These are phyloP conservation scores for Neurospora pannonica DNA, from an alignment of 495 filamentous ascomycete genomes.

Conservation along the genomic window DNA sequence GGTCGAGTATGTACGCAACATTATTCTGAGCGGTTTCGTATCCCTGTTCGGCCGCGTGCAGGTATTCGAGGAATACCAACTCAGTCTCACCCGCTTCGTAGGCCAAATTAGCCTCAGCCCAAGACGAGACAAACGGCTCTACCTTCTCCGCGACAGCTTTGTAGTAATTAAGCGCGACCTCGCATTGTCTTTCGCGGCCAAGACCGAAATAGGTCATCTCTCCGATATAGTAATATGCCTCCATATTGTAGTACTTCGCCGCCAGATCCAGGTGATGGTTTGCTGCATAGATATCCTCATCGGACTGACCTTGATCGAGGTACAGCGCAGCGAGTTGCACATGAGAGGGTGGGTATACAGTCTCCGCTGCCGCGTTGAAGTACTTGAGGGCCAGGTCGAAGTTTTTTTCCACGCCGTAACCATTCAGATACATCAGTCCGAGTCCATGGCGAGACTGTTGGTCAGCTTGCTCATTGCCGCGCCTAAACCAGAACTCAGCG, in stretches of 20 bases:
- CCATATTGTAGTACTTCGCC: constrained; percentile 76
- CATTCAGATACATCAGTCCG: constrained; percentile 79
- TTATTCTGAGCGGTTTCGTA: constrained; percentile 92
- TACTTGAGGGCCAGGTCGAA: constrained; percentile 63
- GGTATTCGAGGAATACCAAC: constrained; percentile 69
- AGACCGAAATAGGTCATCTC: constrained; percentile 79
- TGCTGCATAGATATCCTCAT: constrained; percentile 48
- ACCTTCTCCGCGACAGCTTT: constrained; percentile 90
- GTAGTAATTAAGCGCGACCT: constrained; percentile 76
- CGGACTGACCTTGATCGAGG: constrained; percentile 76
- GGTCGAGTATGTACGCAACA: constrained; percentile 84
- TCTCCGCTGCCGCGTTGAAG: constrained; percentile 74
- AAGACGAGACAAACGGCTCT: constrained; percentile 74
- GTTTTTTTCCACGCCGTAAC: constrained; percentile 70
- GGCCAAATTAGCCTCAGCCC: constrained; percentile 76
- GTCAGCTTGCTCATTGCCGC: constrained; percentile 71
- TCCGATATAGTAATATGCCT: constrained; percentile 91
- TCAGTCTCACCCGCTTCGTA: constrained; percentile 82
- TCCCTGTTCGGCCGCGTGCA: constrained; percentile 93
- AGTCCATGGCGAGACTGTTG: constrained; percentile 76
- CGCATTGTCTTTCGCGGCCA: constrained; percentile 71
- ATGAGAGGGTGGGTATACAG: constrained; percentile 75
- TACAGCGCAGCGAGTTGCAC: constrained; percentile 78
- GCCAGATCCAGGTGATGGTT: constrained; percentile 89
- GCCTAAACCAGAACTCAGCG: constrained; percentile 78